Evolutionary conservation across 139 green algal species (phyloP).

Genomic region (Chlamydomonas incerta): DNA sequence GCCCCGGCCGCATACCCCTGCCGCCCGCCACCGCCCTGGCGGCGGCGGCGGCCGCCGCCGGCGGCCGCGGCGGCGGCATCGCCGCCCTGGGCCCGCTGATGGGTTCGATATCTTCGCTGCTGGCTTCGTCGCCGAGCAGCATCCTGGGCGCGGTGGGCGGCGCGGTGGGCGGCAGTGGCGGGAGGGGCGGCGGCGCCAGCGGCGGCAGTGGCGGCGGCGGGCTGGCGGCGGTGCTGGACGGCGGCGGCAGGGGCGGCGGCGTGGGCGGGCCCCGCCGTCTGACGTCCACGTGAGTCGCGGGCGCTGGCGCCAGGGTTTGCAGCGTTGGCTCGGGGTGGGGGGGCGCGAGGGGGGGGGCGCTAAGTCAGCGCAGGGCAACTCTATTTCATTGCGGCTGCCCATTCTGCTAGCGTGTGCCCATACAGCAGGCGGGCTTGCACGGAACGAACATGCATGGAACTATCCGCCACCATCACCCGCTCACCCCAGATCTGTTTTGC

Average conservation of each 20-base stretch:
- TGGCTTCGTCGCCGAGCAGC: neutral
- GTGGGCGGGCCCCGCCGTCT: neutral
- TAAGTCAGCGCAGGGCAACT: too few species aligned
- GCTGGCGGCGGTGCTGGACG: neutral
- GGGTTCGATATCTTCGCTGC: constrained; percentile 21
- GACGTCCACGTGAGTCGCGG: neutral
- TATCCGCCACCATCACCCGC: too few species aligned
- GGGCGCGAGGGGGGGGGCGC: too few species aligned
- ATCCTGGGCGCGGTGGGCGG: neutral
- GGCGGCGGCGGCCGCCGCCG: neutral
- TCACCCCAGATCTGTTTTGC: too few species aligned
- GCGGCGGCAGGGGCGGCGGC: neutral
- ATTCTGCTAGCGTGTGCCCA: too few species aligned
- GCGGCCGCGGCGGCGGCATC: neutral
- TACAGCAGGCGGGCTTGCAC: too few species aligned
- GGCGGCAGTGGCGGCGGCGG: neutral
- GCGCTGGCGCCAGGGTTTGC: too few species aligned
- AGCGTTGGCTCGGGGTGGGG: too few species aligned
- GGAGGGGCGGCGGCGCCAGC: neutral
- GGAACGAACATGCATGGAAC: too few species aligned
- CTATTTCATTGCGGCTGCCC: too few species aligned
- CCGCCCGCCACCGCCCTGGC: constrained; percentile 1
- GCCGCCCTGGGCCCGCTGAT: constrained; percentile 5
- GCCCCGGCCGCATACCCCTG: neutral
- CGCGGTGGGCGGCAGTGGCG: neutral